Percentiles rank a stretch among this genome's conserved stretches.
phyloP scores from a whole-genome alignment of 169 alveolate species.

The Ichthyophthirius multifiliis region DNA sequence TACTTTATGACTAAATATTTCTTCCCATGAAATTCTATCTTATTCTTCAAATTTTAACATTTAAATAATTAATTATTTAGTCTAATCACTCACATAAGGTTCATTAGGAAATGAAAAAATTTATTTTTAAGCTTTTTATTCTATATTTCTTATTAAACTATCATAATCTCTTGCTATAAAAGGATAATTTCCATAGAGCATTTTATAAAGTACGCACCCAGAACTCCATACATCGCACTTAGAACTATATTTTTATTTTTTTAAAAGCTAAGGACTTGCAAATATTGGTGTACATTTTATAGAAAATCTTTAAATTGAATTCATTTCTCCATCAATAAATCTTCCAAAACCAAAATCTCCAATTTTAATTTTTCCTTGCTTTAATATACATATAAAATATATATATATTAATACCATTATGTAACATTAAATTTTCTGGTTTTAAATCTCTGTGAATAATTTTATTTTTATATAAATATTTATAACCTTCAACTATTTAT shows the following conservation, averaged over 20 bases:
- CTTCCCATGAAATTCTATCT: slow-evolving; percentile 28
- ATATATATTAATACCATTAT: not conserved
- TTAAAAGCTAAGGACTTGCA: not conserved
- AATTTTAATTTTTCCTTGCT: not conserved
- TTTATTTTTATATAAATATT: not conserved
- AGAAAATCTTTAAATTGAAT: not conserved
- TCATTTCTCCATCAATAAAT: not conserved
- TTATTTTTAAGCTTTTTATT: not conserved
- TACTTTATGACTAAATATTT: slow-evolving; percentile 12
- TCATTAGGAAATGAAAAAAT: not conserved
- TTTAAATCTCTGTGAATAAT: not conserved
- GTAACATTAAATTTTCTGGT: not conserved
- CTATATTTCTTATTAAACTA: not conserved
- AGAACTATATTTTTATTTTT: slow-evolving; percentile 35
- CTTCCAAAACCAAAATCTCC: slow-evolving; percentile 25
- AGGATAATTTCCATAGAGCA: slow-evolving; percentile 40
- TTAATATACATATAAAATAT: not conserved
- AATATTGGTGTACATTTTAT: slow-evolving; percentile 14
- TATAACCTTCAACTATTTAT: not conserved
- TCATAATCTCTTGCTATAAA: not conserved
- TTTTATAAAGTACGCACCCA: slow-evolving; percentile 82
- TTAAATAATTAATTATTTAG: not conserved
- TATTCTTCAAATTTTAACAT: slow-evolving; percentile 29
- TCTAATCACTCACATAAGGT: not conserved
- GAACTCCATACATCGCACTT: slow-evolving; percentile 83